These are phyloP conservation scores for Macrophomina phaseolina DNA, from an alignment of 2,329 filamentous ascomycete genomes.

Conservation along the genomic window DNA sequence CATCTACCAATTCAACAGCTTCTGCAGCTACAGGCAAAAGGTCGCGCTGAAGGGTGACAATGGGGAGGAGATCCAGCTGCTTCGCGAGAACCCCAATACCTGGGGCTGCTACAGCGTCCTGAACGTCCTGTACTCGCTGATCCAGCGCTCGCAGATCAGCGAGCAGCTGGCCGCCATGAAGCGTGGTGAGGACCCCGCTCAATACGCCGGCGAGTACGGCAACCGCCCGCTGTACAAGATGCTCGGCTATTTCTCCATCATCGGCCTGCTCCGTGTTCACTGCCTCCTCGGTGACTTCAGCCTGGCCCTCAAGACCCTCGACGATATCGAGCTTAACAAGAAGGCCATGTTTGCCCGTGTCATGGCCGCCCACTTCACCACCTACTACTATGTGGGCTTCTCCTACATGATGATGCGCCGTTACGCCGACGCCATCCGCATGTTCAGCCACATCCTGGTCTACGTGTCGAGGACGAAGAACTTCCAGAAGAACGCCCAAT, in stretches of 20 bases:
- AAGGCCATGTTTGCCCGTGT: conserved; percentile 99
- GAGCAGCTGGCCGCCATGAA: conserved; percentile 96
- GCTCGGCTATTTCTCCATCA: conserved; percentile 99
- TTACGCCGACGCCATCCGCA: conserved; percentile 98
- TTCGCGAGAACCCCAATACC: conserved; percentile 96
- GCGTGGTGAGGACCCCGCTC: conserved; percentile 85
- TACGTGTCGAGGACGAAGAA: conserved; percentile 99
- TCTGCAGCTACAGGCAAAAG: conserved; percentile 94
- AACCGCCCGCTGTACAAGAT: conserved; percentile 94
- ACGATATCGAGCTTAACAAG: conserved; percentile 99
- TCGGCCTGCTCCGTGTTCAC: conserved; percentile 94
- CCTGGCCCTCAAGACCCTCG: conserved; percentile 96
- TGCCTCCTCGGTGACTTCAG: conserved; percentile 97
- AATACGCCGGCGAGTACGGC: conserved; percentile 93
- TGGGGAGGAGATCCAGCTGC: conserved; percentile 88
- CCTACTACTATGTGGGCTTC: conserved; percentile 99
- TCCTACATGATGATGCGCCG: conserved; percentile 99
- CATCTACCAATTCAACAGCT: conserved; percentile 99
- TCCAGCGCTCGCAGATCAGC: conserved; percentile 96
- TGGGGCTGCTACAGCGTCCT: conserved; percentile 99
- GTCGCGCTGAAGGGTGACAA: conserved; percentile 83
- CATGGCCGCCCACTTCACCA: conserved; percentile 99
- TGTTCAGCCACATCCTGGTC: conserved; percentile 99
- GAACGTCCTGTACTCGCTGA: conserved; percentile 98
- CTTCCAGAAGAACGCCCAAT: conserved; percentile 99